phyloP scores from a whole-genome alignment of 2,329 filamentous ascomycete genomes.

The Pestalotiopsis fici region DNA sequence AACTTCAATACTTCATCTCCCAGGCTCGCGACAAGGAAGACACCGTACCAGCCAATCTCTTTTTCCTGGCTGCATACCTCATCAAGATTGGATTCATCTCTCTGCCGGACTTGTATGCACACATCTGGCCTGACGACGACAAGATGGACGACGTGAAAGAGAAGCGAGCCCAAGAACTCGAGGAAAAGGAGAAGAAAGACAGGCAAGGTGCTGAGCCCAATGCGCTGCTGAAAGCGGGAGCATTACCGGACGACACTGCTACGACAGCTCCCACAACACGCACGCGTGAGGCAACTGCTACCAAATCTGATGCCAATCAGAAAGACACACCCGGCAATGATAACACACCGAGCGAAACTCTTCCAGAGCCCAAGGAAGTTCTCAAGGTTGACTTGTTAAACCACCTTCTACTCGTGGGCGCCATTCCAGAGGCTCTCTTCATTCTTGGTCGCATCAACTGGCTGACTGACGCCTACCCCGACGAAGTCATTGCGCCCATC shows the following conservation, averaged over 20 bases:
- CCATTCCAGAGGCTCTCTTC: slow-evolving; percentile 88
- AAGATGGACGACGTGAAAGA: slow-evolving; percentile 76
- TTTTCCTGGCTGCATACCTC: slow-evolving; percentile 86
- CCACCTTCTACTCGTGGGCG: slow-evolving; percentile 86
- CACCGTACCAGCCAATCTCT: slow-evolving; percentile 84
- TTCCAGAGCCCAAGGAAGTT: slow-evolving; percentile 71
- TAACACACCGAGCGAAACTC: slow-evolving; percentile 45
- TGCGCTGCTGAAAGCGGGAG: slow-evolving; percentile 83
- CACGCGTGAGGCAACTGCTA: slow-evolving; percentile 50
- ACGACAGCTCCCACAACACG: slow-evolving; percentile 44
- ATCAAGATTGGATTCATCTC: slow-evolving; percentile 98
- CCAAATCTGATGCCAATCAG: slow-evolving; percentile 55
- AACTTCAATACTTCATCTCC: slow-evolving; percentile 92
- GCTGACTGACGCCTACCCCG: slow-evolving; percentile 82
- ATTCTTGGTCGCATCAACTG: slow-evolving; percentile 91
- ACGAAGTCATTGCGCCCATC: slow-evolving; percentile 73
- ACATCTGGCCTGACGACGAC: slow-evolving; percentile 84
- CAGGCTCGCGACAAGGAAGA: slow-evolving; percentile 74
- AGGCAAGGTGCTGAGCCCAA: slow-evolving; percentile 75
- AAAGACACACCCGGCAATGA: slow-evolving; percentile 45
- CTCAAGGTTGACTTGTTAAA: slow-evolving; percentile 86
- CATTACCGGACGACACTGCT: slow-evolving; percentile 78
- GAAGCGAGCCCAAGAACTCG: slow-evolving; percentile 72
- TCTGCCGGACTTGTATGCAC: slow-evolving; percentile 84
- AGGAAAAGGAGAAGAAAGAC: slow-evolving; percentile 72